Evolutionary conservation across 768 basidiomycete species (phyloP), one percentile per base, ranked within the genome.

Genomic region (Suillus fuscotomentosus): DNA sequence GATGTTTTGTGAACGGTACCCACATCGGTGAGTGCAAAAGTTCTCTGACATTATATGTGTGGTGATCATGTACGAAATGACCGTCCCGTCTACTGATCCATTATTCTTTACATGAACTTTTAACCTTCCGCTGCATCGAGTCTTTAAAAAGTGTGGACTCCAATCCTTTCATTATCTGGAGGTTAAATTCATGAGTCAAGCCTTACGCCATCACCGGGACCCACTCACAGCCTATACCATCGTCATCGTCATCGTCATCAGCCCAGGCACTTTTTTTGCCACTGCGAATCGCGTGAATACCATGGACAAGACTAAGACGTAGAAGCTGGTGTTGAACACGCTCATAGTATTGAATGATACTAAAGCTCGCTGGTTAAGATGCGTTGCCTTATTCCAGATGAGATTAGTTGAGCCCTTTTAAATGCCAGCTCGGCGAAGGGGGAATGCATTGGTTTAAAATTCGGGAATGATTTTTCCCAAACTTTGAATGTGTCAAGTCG

Each of bases 201-300:
- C 14, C 22, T 22, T 13, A 24, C 13, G 14, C 3, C 22, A 24
- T 47, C n/a, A 10, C 11, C n/a, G 2, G 5, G n/a, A 47, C n/a
- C 5, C 6, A 11, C 47, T 47, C 11, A 22, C 5, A 47, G 11
- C 0, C 3, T 22, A 13, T 1, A 47, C 11, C n/a, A 47, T 47
- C n/a, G 5, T 22, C n/a, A 2, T 47, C n/a, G 5, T 22, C n/a
- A 2, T 22, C 11, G 22, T 48, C 47, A 6, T 6, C 31, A 31
- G 31, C 2, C 13, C 31, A 6, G 31, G 2, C 0, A 0, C 2
- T 14, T 2, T 1, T 5, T 5, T 8, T 48, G 11, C 48, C 15
- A 2, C 48, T 27, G 15, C 7, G 48, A 50, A 14, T 51, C 6
- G 50, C 24, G 15, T 8, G 2, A 51, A 51, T 15, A 15, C 27